These are phyloP conservation scores for Hypoxylon rickii DNA, from an alignment of 495 filamentous ascomycete species.

Conservation along the genomic window DNA sequence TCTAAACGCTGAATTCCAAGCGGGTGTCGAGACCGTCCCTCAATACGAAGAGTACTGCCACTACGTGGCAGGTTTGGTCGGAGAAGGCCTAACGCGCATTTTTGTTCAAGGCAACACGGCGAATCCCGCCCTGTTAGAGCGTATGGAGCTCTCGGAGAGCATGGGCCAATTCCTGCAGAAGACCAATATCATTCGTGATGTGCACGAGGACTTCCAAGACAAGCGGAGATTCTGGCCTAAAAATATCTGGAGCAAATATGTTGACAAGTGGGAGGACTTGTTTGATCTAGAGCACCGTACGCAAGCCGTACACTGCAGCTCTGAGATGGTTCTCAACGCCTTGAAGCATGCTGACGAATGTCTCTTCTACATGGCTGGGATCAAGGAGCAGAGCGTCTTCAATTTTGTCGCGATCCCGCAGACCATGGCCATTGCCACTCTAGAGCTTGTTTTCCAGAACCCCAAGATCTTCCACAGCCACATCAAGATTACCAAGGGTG, in stretches of 20 bases:
- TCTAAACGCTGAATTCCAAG: constrained; percentile 77
- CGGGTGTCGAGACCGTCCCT: constrained; percentile 79
- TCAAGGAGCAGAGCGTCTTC: constrained; percentile 98
- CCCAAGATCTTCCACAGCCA: constrained; percentile 83
- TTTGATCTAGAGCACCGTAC: constrained; percentile 81
- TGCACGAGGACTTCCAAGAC: constrained; percentile 87
- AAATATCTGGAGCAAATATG: constrained; percentile 95
- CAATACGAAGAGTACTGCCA: constrained; percentile 97
- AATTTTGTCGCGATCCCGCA: constrained; percentile 99
- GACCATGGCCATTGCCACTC: constrained; percentile 94
- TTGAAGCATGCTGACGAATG: constrained; percentile 89
- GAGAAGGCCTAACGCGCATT: constrained; percentile 86
- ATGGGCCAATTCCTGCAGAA: constrained; percentile 99
- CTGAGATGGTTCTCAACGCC: constrained; percentile 91
- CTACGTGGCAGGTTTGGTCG: constrained; percentile 96
- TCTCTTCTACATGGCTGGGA: constrained; percentile 93
- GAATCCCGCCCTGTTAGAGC: constrained; percentile 79
- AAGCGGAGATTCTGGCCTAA: constrained; percentile 89
- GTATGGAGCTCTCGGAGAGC: constrained; percentile 80
- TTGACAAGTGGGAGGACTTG: constrained; percentile 84
- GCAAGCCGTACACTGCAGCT: constrained; percentile 83
- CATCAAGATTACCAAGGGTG: constrained; percentile 95
- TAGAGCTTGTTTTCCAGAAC: constrained; percentile 92
- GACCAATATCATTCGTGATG: constrained; percentile 97
- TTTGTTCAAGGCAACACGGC: constrained; percentile 89